Evolutionary conservation across 1,284 basidiomycete species (phyloP).

Genomic region (Apiotrichum sp.): DNA sequence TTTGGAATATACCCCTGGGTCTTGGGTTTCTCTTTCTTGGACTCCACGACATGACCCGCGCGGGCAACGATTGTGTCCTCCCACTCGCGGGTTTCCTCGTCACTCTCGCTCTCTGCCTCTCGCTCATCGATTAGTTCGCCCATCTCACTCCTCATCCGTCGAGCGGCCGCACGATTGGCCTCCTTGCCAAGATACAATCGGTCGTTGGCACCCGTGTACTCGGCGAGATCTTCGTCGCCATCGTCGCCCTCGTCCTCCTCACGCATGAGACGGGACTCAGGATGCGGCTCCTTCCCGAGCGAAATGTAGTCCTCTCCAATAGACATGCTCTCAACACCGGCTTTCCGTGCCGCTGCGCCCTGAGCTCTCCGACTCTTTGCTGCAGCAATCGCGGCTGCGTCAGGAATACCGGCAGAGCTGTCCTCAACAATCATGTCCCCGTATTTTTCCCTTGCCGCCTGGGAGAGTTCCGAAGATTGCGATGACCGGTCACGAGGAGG

Average conservation of each 20-base stretch:
- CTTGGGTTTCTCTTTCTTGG: constrained; percentile 13
- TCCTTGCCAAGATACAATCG: constrained; percentile 80
- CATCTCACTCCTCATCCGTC: constrained; percentile 65
- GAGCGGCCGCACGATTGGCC: constrained; percentile 67
- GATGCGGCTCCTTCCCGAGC: constrained; percentile 63
- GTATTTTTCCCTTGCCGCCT: constrained; percentile 40
- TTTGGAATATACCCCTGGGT: constrained; percentile 65
- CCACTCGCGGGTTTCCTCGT: constrained; percentile 81
- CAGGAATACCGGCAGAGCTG: constrained; percentile 58
- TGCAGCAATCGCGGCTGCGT: constrained; percentile 65
- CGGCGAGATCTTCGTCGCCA: constrained; percentile 85
- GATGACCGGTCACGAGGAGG: constrained; percentile 49
- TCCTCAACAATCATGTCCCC: constrained; percentile 41
- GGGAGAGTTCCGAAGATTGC: constrained; percentile 26
- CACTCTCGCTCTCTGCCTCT: constrained; percentile 65
- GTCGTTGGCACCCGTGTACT: constrained; percentile 82
- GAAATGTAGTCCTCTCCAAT: constrained; percentile 59
- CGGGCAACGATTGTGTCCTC: constrained; percentile 51
- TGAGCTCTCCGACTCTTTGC: constrained; percentile 72
- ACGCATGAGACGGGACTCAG: constrained; percentile 74
- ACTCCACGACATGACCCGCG: constrained; percentile 4
- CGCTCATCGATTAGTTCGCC: constrained; percentile 80
- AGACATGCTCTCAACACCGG: constrained; percentile 16
- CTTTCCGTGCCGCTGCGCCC: constrained; percentile 50
- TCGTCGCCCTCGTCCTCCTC: constrained; percentile 92